Base-by-base conservation (phyloP, 1,139 yeast species). In the Chernovozyma aurita region DNA sequence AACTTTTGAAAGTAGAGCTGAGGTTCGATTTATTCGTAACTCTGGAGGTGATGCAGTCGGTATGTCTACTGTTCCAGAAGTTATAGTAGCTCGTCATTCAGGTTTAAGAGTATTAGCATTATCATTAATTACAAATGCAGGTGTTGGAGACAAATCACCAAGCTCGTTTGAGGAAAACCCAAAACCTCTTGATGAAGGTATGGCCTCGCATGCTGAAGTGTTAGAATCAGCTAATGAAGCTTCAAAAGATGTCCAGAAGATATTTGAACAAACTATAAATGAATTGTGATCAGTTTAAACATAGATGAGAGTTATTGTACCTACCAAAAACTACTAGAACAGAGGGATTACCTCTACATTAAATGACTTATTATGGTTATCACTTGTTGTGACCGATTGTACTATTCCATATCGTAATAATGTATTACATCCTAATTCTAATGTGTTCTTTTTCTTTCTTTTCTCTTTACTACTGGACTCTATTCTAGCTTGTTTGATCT, bases 51-150 rank as follows among this genome's bases (percentile, higher is more conserved):
- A 92, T 59, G 86, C 95, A 0, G 97, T 90, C 4, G 98, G 98
- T 3, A 92, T 92, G 98, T 85, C 95, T 41, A 92, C 97, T 0
- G 97, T 90, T 25, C 97, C 98, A 0, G 98, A 92, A 59, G 95
- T 87, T 2, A 78, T 88, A 45, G 83, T 86, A 12, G 97, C 96
- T 3, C 80, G 96, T 53, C 97, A 92, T 57, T 74, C 82, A 40
- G 95, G 88, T 1, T 59, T 94, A 63, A 71, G 70, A 44, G 95
- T 87, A 3, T 65, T 92, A 43, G 97, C 97, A 0, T 59, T 92
- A 37, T 83, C 95, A 42, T 71, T 92, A 44, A 83, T 92, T 43
- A 92, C 97, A 21, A 92, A 92, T 54, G 80, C 76, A 2, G 90
- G 86, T 27, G 85, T 88, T 8, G 73, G 75, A 17, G 84, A 73